These are phyloP conservation scores for Rhynchospora breviuscula DNA, from an alignment of 176 grass and related monocot genomes.

Conservation along the genomic window DNA sequence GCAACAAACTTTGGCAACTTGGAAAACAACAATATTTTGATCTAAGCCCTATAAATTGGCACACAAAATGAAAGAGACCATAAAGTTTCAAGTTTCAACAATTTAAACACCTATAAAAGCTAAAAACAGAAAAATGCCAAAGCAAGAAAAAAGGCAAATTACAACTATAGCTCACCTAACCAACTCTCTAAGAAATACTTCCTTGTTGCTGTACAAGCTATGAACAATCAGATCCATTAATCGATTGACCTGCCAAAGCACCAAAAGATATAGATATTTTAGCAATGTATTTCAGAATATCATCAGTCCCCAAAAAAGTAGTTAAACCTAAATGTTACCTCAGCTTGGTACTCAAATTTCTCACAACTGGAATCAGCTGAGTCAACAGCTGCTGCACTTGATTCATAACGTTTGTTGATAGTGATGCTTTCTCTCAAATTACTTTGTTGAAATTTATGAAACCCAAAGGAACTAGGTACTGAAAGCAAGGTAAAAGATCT, in stretches of 20 bases:
- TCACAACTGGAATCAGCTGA: constrained; percentile 36
- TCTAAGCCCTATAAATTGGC: neutral
- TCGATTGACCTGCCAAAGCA: constrained; percentile 73
- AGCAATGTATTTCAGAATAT: neutral
- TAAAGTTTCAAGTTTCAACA: too few relatives aligned
- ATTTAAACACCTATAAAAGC: neutral
- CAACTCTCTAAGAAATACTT: constrained; percentile 91
- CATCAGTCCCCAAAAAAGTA: neutral
- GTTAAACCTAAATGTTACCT: constrained; percentile 38
- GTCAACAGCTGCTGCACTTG: constrained; percentile 57
- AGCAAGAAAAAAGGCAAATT: neutral
- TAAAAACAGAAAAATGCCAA: neutral
- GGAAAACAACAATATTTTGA: neutral
- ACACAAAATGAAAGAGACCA: too few relatives aligned
- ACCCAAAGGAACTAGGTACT: constrained; percentile 20
- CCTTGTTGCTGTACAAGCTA: constrained; percentile 99
- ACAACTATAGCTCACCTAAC: constrained; percentile 50
- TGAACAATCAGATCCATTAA: constrained; percentile 99
- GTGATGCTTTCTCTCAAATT: constrained; percentile 36
- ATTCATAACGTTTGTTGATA: constrained; percentile 49
- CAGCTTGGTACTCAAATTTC: constrained; percentile 90
- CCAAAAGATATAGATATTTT: neutral
- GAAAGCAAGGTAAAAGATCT: constrained; percentile 46
- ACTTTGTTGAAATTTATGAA: neutral
- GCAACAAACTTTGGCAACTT: neutral